Conservation (phyloP, 306 rosid species). For the Glycine latifolia region DNA sequence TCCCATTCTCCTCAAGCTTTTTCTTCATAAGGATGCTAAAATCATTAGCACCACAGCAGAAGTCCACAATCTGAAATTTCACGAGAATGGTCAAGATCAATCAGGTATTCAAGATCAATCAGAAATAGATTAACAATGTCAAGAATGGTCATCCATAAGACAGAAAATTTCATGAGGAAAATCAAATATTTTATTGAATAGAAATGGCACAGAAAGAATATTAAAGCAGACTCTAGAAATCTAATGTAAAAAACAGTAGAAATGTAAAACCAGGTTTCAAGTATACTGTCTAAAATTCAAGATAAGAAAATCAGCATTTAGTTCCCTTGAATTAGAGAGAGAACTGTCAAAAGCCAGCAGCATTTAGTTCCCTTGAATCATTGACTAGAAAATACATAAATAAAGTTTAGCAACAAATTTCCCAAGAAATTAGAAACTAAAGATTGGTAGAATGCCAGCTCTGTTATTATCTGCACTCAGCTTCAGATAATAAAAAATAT, state of each 20-base stretch:
- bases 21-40: conserved; percentile 75
- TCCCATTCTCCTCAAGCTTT: conserved; percentile 74
- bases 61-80: conserved; percentile 71
- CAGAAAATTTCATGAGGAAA: neutral
- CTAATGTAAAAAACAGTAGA: neutral
- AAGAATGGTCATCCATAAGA: conserved; percentile 10
- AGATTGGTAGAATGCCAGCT: neutral
- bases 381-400: neutral
- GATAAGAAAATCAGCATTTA: neutral
- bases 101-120: conserved; percentile 41
- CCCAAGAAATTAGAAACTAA: neutral
- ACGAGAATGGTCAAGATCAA: neutral
- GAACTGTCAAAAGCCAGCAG: neutral
- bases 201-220: neutral
- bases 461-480: conserved; percentile 7
- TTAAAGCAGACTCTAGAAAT: neutral
- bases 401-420: neutral
- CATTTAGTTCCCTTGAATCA: neutral
- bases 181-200: neutral
- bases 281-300: neutral
- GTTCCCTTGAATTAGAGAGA: neutral
- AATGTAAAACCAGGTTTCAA: neutral
- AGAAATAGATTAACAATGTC: neutral
- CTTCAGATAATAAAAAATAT: neutral
- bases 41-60: conserved; percentile 79